Conservation (phyloP, 2,329 filamentous ascomycete species). For the Aplosporella prunicola region DNA sequence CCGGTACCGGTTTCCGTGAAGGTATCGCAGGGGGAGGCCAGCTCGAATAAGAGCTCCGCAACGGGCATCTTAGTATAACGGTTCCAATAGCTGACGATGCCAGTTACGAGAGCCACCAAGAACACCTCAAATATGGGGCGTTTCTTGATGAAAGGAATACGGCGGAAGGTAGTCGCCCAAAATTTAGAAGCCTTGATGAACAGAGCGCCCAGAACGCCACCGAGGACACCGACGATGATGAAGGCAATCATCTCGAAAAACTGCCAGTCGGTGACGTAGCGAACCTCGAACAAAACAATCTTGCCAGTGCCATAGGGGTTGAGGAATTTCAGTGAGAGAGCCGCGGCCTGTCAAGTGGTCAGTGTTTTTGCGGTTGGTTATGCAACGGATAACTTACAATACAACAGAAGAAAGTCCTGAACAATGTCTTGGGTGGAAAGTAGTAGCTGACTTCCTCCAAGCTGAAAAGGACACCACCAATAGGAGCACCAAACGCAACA, state of each 20-base stretch:
- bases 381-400: constrained; percentile 58
- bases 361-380: too few species aligned
- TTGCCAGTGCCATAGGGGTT: constrained; percentile 95
- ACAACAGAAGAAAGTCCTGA: constrained; percentile 96
- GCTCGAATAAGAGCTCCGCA: constrained; percentile 78
- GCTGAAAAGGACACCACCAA: constrained; percentile 83
- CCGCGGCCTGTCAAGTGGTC: constrained; percentile 45
- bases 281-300: constrained; percentile 92
- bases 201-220: constrained; percentile 74
- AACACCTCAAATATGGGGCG: constrained; percentile 81
- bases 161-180: constrained; percentile 85
- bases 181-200: constrained; percentile 93
- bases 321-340: constrained; percentile 83
- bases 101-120: constrained; percentile 77
- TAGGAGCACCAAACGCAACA: constrained; percentile 86
- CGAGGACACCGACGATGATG: constrained; percentile 74
- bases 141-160: constrained; percentile 67
- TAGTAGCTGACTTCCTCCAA: constrained; percentile 96
- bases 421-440: constrained; percentile 93
- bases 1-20: constrained; percentile 59
- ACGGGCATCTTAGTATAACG: constrained; percentile 80
- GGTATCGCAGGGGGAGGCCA: constrained; percentile 78
- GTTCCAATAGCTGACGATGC: constrained; percentile 87
- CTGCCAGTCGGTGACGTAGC: constrained; percentile 84
- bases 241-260: constrained; percentile 85